Base-by-base conservation (phyloP, 2,329 filamentous ascomycete species). In the Hansfordia pulvinata region DNA sequence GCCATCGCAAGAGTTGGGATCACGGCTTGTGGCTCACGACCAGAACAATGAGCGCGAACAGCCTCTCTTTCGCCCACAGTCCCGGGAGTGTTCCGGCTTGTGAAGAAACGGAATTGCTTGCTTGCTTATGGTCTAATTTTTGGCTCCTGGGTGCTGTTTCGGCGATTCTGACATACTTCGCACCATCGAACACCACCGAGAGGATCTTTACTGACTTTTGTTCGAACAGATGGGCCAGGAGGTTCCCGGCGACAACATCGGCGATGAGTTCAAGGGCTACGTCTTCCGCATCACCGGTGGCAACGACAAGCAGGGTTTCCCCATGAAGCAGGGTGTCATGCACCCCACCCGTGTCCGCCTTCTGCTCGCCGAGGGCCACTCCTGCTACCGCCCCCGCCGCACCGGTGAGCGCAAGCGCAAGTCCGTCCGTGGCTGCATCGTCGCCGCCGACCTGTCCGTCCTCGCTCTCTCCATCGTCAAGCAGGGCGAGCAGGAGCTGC, bases 301-400 rank as follows among this genome's bases (percentile, higher is more conserved):
- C 59, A 98, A 98, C 81, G 90, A 98, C 82, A 98, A 98, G 84
- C 92, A 98, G 75, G 90, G 90, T 71, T 98, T 98, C 77, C 90
- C 90, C 50, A 98, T 98, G 90, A 98, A 98, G 85, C 92, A 98
- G 79, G 90, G 90, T 74, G 82, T 93, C 61, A 88, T 98, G 75
- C 82, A 93, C 64, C 86, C 90, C 52, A 90, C 83, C 61, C 90
- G 90, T 90, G 90, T 94, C 67, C 80, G 83, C 49, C 85, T 98
- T 47, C 81, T 98, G 53, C 84, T 98, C 56, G 58, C 79, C 58
- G 85, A 93, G 31, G 90, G 90, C 61, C 90, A 96, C 82, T 90
- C 84, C 50, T 98, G 90, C 83, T 98, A 96, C 79, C 88, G 90
- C 58, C 76, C 88, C 58, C 88, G 90, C 66, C 86, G 90, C 60